Percentiles rank a stretch among this genome's conserved stretches.
phyloP scores from a whole-genome alignment of 805 yeast species.

The Metschnikowia shivogae region DNA sequence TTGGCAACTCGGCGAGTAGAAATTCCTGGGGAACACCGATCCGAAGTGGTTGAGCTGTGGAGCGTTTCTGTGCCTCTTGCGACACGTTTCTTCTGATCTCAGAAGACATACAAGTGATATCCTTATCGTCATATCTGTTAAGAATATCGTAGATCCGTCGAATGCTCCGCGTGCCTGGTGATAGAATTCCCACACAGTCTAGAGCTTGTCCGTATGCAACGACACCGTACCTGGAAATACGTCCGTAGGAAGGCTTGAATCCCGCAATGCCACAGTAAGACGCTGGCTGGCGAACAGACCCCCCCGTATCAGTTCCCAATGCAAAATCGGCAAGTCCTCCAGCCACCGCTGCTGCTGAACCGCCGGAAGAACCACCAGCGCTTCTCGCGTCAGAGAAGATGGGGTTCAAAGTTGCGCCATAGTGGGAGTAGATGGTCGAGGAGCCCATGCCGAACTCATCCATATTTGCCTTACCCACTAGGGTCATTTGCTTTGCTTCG shows the following conservation, averaged over 20 bases:
- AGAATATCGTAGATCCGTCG: constrained; percentile 50
- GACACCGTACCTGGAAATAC: constrained; percentile 89
- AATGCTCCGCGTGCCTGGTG: constrained; percentile 45
- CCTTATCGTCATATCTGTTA: constrained; percentile 63
- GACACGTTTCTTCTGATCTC: constrained; percentile 29
- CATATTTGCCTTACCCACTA: constrained; percentile 82
- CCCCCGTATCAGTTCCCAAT: constrained; percentile 96
- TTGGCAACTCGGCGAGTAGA: constrained; percentile 50
- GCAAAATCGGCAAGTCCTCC: constrained; percentile 66
- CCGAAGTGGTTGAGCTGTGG: not conserved
- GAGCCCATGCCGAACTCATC: constrained; percentile 99
- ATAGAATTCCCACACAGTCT: constrained; percentile 87
- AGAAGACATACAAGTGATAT: constrained; percentile 64
- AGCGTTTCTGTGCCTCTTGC: constrained; percentile 1
- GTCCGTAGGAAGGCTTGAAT: constrained; percentile 90
- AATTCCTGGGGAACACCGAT: constrained; percentile 78
- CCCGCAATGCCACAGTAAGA: constrained; percentile 81
- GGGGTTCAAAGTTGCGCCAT: constrained; percentile 60
- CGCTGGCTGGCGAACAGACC: constrained; percentile 90
- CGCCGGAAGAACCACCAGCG: constrained; percentile 95
- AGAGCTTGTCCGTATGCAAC: constrained; percentile 89
- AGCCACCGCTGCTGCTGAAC: constrained; percentile 90
- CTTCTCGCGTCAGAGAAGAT: constrained; percentile 17
- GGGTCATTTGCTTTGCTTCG: constrained; percentile 45
- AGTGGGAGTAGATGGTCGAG: constrained; percentile 50